A percentile compares a stretch with the other conserved stretches of the same genome.
phyloP scores from a whole-genome alignment of 1,139 yeast species.

The Kurtzmaniella quercitrusa region DNA sequence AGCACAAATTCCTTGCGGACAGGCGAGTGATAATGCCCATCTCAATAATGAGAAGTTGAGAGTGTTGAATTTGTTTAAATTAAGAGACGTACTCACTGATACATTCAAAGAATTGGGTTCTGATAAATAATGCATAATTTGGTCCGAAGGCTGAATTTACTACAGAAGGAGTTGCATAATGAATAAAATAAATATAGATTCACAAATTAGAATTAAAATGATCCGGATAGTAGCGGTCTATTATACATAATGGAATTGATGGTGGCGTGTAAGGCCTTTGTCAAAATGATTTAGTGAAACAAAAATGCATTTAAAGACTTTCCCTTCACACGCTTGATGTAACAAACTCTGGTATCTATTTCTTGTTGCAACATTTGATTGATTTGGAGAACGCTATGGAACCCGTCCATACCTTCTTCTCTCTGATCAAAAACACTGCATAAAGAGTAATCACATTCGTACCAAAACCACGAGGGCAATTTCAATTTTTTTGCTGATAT shows the following conservation, averaged over 20 bases:
- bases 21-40: conserved; percentile 92
- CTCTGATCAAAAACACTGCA: conserved; percentile 24
- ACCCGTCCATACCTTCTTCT: conserved; percentile 17
- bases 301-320: conserved; percentile 30
- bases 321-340: conserved; percentile 21
- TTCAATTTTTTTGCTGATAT: background rate
- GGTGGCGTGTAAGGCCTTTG: background rate
- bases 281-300: conserved; percentile 11
- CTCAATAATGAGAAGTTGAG: conserved; percentile 81
- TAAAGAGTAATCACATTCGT: conserved; percentile 31
- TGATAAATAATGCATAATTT: background rate
- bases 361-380: conserved; percentile 19
- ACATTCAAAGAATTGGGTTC: conserved; percentile 42
- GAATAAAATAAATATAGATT: background rate
- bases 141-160: no score
- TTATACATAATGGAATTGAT: background rate
- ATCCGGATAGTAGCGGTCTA: background rate
- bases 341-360: conserved; percentile 24
- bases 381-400: conserved; percentile 24
- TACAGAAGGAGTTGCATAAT: no score
- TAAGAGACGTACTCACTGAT: conserved; percentile 61
- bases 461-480: conserved; percentile 33
- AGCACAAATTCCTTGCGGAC: conserved; percentile 96
- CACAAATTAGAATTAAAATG: background rate
- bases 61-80: conserved; percentile 69